Percentiles rank a stretch among this genome's conserved stretches.
Evolutionary conservation across 2,329 filamentous ascomycete species (phyloP).

Genomic region (Didymellaceae sp.): DNA sequence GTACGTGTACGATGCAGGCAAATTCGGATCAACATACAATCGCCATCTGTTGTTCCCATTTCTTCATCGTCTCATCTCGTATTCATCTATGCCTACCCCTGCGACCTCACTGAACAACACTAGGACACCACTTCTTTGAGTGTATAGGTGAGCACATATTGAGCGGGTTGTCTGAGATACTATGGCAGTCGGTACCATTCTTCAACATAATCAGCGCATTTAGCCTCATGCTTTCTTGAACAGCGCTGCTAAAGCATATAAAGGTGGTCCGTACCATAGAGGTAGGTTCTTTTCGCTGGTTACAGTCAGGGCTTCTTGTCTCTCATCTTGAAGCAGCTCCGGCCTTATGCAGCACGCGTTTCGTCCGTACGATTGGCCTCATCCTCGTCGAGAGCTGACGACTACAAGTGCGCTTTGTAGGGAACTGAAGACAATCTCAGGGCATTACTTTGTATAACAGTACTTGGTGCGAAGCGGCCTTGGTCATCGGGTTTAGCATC

Average conservation of each 20-base stretch:
- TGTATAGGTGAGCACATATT: conserved; percentile 13
- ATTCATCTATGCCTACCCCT: not conserved
- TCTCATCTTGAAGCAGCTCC: not conserved
- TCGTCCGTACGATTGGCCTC: not conserved
- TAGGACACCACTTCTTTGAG: too few species aligned
- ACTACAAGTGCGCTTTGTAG: not conserved
- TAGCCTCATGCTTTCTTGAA: not conserved
- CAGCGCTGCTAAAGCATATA: not conserved
- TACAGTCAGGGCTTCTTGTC: too few species aligned
- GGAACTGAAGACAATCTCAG: not conserved
- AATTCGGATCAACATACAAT: too few species aligned
- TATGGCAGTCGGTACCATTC: not conserved
- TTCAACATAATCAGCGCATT: conserved; percentile 3
- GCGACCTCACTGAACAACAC: not conserved
- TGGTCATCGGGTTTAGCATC: not conserved
- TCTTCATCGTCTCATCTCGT: not conserved
- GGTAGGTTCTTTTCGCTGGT: not conserved
- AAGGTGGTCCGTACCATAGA: not conserved
- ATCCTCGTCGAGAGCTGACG: not conserved
- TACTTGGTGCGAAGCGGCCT: not conserved
- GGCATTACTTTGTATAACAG: not conserved
- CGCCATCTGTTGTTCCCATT: not conserved
- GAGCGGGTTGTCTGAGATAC: not conserved
- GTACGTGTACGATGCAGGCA: too few species aligned
- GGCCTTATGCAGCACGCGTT: too few species aligned